Evolutionary conservation across 352 stramenopile species (phyloP), one percentile per base, ranked within the genome.

Genomic region (Phytophthora ramorum): DNA sequence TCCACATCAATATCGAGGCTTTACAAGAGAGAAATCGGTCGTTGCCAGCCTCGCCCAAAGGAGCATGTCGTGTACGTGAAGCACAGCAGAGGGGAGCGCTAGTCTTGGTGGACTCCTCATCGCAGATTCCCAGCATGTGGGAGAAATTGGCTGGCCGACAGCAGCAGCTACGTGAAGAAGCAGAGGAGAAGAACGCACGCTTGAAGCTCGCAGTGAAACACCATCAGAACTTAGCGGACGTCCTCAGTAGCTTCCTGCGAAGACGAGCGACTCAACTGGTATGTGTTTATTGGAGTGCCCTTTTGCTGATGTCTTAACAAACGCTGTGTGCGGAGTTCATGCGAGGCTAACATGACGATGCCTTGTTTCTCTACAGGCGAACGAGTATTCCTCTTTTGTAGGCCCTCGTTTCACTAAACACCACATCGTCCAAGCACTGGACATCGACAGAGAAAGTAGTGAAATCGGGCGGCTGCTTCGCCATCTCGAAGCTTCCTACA

Each of bases 191-290:
- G 10, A 76, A 79, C 48, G 24, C 26, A 12, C 63, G 54, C 0
- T 51, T 76, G 19, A 76, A 74, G 17, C 50, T 63, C n/a, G 47
- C 73, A 34, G 56, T 87, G 30, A 65, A 84, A 43, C 67, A 71
- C 17, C 78, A 84, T 26, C 66, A 77, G 24, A 66, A 71, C 17
- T 30, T 79, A 9, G 63, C 64, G 8, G 62, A 75, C 17, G 71
- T 37, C 19, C 46, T 87, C 2, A 69, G 69, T 24, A 56, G 24
- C 17, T 32, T 79, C 5, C 44, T 81, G 20, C 60, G 66, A 43
- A 69, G 66, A 30, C 70, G 60, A 30, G 30, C 47, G 9, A 45
- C 10, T n/a, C 37, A 58, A 40, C 22, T 64, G 51, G 68, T 69
- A 51, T n/a, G 44, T 37, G 5, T 1, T 35, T 49, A 2, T 44